Conservation (phyloP, 2,329 filamentous ascomycete species). For the Xylaria sp. region DNA sequence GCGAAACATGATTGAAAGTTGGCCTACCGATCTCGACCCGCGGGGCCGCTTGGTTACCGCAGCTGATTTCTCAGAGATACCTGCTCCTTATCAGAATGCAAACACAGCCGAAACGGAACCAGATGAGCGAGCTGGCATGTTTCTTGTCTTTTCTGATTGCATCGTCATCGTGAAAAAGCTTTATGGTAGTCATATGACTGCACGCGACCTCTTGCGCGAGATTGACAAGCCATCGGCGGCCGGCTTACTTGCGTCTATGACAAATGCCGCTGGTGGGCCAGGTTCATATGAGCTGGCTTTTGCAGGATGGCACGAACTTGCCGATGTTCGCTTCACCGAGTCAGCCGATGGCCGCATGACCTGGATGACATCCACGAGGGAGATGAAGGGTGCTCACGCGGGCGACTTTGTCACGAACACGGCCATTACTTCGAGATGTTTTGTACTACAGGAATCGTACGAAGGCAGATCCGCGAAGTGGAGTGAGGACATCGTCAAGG, state of each 20-base stretch:
- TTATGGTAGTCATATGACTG: constrained; percentile 69
- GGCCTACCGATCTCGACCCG: constrained; percentile 77
- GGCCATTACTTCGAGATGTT: constrained; percentile 70
- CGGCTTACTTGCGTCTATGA: constrained; percentile 70
- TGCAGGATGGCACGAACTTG: constrained; percentile 74
- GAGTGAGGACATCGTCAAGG: constrained; percentile 87
- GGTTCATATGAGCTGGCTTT: constrained; percentile 78
- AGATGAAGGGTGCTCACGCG: constrained; percentile 65
- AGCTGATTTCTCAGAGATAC: constrained; percentile 80
- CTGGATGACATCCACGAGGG: constrained; percentile 73
- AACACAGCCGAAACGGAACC: constrained; percentile 53
- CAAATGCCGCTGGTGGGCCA: constrained; percentile 68
- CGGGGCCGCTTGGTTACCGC: constrained; percentile 83
- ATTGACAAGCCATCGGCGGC: constrained; percentile 81
- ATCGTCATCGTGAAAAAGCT: constrained; percentile 80
- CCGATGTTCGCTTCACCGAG: constrained; percentile 78
- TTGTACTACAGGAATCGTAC: constrained; percentile 78
- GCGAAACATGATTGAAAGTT: constrained; percentile 78
- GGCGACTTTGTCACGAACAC: constrained; percentile 60
- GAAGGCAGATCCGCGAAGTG: constrained; percentile 80
- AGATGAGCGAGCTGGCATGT: constrained; percentile 70
- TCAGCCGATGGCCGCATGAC: constrained; percentile 70
- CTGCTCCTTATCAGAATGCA: constrained; percentile 71
- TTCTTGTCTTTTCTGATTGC: constrained; percentile 86
- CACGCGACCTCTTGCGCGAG: constrained; percentile 82